Percentiles rank a stretch among this genome's conserved stretches.
Evolutionary conservation across 371 early-diverging fungal species (phyloP).

Genomic region (Mucor velutinosus): DNA sequence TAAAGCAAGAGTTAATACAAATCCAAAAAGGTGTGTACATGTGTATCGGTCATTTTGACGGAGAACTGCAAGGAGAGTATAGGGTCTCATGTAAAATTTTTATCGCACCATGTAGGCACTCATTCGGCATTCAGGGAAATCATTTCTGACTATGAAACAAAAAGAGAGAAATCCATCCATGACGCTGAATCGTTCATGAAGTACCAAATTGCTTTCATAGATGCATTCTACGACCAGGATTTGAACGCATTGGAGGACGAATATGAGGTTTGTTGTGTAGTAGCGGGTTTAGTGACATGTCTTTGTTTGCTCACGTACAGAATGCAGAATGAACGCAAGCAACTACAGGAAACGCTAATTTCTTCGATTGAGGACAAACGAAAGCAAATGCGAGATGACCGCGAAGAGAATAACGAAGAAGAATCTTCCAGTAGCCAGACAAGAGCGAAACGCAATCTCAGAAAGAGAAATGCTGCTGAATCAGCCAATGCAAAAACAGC

Average conservation of each 20-base stretch:
- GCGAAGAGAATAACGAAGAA: slow-evolving; percentile 23
- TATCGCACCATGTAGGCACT: slow-evolving; percentile 26
- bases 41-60: slow-evolving; percentile 1
- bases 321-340: slow-evolving; percentile 9
- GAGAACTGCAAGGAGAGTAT: background rate
- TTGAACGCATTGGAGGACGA: slow-evolving; percentile 40
- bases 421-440: background rate
- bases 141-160: slow-evolving; percentile 42
- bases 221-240: slow-evolving; percentile 34
- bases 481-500: background rate
- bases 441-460: slow-evolving; percentile 13
- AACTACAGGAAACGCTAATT: slow-evolving; percentile 22
- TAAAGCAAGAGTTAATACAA: slow-evolving; percentile 30
- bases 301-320: background rate
- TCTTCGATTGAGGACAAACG: slow-evolving; percentile 40
- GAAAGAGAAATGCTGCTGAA: slow-evolving; percentile 17
- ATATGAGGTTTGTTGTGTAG: slow-evolving; percentile 33
- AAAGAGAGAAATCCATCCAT: slow-evolving; percentile 36
- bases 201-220: slow-evolving; percentile 39
- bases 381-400: slow-evolving; percentile 39
- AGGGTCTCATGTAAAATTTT: background rate
- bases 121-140: slow-evolving; percentile 45
- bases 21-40: slow-evolving; percentile 20
- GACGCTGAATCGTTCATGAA: slow-evolving; percentile 37
- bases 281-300: background rate